Base-by-base conservation (phyloP, 2,329 filamentous ascomycete genomes). In the Penicillium hesseltinei region DNA sequence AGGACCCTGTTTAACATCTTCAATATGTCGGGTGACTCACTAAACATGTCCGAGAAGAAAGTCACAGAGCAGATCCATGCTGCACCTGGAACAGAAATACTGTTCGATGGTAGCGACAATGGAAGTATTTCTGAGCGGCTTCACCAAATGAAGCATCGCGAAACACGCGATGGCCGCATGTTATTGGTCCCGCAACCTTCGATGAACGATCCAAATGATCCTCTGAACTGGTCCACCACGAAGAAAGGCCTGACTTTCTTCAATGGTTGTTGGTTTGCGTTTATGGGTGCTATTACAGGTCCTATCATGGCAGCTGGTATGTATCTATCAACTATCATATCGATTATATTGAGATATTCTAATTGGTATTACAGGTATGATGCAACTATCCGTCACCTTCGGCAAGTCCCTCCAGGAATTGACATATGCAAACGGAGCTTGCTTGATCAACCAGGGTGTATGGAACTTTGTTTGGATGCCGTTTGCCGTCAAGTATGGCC, bases 281-380 rank as follows among this genome's bases (percentile, higher is more conserved):
- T 64, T n/a, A 58, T 61, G 51, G 60, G 58, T 9, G 55, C 61
- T 19, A 58, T 64, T 8, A 64, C 62, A 4, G 62, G 62, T 13
- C 60, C 62, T 4, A 64, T 64, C 27, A 64, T 68, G 65, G 65
- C 66, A 21, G 66, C 60, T 50, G 65, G 65, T 52, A 62, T 60
- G 60, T 52, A 38, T 38, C 3, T 4, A 39, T n/a, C 11, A 15
- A n/a, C 21, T 35, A 29, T 17, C 0, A 13, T 27, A 6, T 36
- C 2, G 38, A 36, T 27, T 5, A 7, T 33, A 6, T 27, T n/a
- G 8, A 33, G 8, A 5, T 1, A 44, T 27, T 7, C 38, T 50
- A 7, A 45, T n/a, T 17, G 11, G 25, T 59, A 11, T 33, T 60
- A 11, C 33, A 64, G 52, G 57, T 13, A 46, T 64, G 60, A 60